Conservation (phyloP, 768 basidiomycete genomes). For the Podaxis mareebaensis region DNA sequence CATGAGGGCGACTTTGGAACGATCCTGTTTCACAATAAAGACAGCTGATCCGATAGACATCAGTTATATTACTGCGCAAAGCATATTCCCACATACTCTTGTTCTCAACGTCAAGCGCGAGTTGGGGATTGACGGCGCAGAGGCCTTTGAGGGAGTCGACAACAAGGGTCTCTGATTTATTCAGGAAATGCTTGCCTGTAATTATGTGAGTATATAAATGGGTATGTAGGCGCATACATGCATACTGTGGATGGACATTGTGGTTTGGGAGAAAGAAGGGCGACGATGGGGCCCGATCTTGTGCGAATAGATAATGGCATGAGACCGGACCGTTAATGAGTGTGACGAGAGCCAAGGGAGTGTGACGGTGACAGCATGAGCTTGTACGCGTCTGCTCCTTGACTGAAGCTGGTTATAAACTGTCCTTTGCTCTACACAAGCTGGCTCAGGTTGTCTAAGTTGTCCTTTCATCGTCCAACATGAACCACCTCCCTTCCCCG, state of each 20-base stretch:
- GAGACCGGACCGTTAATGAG: neutral
- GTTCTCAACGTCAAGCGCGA: slow-evolving; percentile 68
- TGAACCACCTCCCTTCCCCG: slow-evolving; percentile 50
- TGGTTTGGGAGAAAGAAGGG: slow-evolving; percentile 20
- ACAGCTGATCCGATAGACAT: slow-evolving; percentile 48
- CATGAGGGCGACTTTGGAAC: slow-evolving; percentile 70
- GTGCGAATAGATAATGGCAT: neutral
- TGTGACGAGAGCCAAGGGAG: slow-evolving; percentile 9
- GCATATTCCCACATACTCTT: slow-evolving; percentile 52
- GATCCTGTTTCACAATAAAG: slow-evolving; percentile 56
- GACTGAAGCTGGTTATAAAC: slow-evolving; percentile 10
- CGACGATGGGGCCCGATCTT: neutral
- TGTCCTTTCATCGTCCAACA: slow-evolving; percentile 24
- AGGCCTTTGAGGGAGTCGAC: slow-evolving; percentile 78
- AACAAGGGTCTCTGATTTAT: slow-evolving; percentile 69
- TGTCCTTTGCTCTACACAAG: slow-evolving; percentile 12
- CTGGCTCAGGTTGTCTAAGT: neutral
- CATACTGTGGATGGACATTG: slow-evolving; percentile 41
- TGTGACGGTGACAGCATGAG: slow-evolving; percentile 17
- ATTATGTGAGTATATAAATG: neutral
- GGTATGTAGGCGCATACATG: slow-evolving; percentile 4
- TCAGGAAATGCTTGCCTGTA: slow-evolving; percentile 76
- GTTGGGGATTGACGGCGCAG: slow-evolving; percentile 65
- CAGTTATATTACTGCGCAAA: slow-evolving; percentile 14
- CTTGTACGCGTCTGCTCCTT: slow-evolving; percentile 13